Percentiles rank a stretch among this genome's conserved stretches.
These are phyloP conservation scores for Cryphonectria carpinicola DNA, from an alignment of 2,329 filamentous ascomycete species.

Conservation along the genomic window DNA sequence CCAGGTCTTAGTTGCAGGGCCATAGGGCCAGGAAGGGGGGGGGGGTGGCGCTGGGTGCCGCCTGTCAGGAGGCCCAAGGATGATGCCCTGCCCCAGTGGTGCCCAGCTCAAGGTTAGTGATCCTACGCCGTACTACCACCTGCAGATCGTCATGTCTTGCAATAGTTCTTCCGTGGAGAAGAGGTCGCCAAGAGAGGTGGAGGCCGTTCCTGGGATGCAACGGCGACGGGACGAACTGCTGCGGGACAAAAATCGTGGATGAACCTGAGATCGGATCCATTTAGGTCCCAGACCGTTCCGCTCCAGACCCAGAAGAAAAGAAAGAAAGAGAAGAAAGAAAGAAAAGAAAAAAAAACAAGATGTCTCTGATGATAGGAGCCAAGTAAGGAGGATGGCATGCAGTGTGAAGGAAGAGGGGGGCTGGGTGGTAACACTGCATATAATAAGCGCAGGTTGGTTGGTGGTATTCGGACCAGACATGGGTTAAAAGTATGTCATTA, in stretches of 20 bases:
- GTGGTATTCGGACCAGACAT: neutral
- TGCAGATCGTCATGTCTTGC: slow-evolving; percentile 6
- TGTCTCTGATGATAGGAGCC: neutral
- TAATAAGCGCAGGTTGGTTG: neutral
- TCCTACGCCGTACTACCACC: neutral
- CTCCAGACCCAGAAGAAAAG: neutral
- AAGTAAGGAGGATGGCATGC: neutral
- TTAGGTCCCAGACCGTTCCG: neutral
- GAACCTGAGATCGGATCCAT: neutral
- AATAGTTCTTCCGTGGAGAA: neutral
- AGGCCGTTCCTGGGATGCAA: neutral
- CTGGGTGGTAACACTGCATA: neutral
- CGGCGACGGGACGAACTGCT: neutral
- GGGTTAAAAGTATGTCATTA: neutral
- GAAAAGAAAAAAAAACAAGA: neutral
- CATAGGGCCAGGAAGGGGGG: neutral
- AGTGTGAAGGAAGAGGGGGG: neutral
- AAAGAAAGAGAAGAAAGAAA: neutral
- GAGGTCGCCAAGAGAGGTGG: neutral
- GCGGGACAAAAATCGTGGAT: neutral
- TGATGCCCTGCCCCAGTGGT: neutral
- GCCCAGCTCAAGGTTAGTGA: neutral
- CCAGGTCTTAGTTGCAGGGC: neutral
- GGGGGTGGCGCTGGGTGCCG: neutral
- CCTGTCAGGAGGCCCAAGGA: neutral